Base-by-base conservation (phyloP, 2,329 filamentous ascomycete genomes). In the Elsinoe batatas region DNA sequence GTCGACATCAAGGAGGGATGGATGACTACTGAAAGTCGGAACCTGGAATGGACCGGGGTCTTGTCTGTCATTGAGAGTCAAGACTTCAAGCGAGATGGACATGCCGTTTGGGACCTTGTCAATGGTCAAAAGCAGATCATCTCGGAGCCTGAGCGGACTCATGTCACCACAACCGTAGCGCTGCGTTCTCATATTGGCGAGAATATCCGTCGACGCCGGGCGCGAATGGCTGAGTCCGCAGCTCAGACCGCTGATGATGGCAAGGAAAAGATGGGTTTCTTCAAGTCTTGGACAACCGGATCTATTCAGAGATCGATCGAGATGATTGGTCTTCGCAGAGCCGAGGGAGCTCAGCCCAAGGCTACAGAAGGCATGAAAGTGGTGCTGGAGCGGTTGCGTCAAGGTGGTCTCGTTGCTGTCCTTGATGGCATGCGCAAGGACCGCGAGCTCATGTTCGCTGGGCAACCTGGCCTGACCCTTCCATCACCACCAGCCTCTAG, bases 291-390 rank as follows among this genome's bases (percentile, higher is more conserved):
- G 76, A 84, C 85, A 12, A 81, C 84, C 13, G 80, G 79, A 40
- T 79, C 85, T n/a, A 80, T 91, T 44, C 85, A 91, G 68, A 77
- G 84, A 61, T 88, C 83, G 64, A 91, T 93, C 64, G 88, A 93
- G 72, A 79, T 80, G 54, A 83, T 91, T 58, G 87, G 86, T 10
- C 82, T 87, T 37, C 85, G 83, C 65, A 85, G 88, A 67, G 89
- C 88, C 4, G 80, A 85, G 61, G 84, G 86, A 63, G 86, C 88
- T 66, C 78, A 91, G 63, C 83, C 84, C 53, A 91, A 91, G 73
- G 88, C 86, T 62, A 82, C 85, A 50, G 85, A 91, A 67, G 88
- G 88, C 49, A 91, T 93, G 88, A 83, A 81, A 56, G 81, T 91
- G 36, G 87, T 93, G 7, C 76, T 93, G 18, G 85, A 90, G 69